Conservation (phyloP, 176 grass and related monocot genomes). For the Oryza coarctata region DNA sequence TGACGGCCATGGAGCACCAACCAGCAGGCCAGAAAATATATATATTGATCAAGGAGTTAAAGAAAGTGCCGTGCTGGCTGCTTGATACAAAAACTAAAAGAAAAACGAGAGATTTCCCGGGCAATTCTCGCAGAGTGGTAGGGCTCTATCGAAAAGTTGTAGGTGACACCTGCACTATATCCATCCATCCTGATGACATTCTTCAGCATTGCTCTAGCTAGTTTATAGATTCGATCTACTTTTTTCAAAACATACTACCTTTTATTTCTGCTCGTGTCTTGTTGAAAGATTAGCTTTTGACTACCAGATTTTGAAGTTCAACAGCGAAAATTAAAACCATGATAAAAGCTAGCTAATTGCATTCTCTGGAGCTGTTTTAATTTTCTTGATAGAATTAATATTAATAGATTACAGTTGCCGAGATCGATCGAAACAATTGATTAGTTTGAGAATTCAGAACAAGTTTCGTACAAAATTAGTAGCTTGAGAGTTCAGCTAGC, state of each 20-base stretch:
- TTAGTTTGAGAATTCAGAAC: not conserved
- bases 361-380: no score
- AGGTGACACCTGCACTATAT: not conserved
- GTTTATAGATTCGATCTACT: not conserved
- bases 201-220: not conserved
- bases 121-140: not conserved
- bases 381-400: no score
- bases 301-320: no score
- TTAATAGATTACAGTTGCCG: not conserved
- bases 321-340: no score
- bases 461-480: not conserved
- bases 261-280: no score
- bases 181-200: not conserved
- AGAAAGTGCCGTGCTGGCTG: not conserved
- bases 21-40: not conserved
- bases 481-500: not conserved
- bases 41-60: not conserved
- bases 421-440: not conserved
- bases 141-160: not conserved
- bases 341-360: no score
- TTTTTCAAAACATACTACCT: not conserved
- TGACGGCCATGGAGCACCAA: not conserved
- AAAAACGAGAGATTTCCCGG: not conserved
- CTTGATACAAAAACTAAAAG: not conserved
- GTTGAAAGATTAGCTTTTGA: no score